Percentiles rank a stretch among this genome's conserved stretches.
phyloP scores from a whole-genome alignment of 1,284 basidiomycete genomes.

The Leccinum huronense region DNA sequence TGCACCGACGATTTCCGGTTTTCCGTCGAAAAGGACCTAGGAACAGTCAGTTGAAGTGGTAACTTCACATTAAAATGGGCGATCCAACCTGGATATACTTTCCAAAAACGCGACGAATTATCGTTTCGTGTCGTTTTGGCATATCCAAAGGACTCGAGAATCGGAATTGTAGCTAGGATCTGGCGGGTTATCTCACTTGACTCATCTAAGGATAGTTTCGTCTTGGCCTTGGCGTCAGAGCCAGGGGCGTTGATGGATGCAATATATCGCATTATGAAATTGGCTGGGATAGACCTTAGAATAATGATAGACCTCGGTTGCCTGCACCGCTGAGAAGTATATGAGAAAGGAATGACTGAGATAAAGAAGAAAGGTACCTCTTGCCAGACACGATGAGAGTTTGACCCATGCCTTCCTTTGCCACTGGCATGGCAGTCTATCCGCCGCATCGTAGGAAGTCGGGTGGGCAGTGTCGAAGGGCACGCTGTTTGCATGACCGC shows the following conservation, averaged over 20 bases:
- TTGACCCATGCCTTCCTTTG: slow-evolving; percentile 91
- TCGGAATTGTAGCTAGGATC: slow-evolving; percentile 98
- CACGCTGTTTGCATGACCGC: too few relatives aligned
- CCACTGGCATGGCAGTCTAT: slow-evolving; percentile 45
- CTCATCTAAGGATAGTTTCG: slow-evolving; percentile 73
- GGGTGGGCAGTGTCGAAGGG: too few relatives aligned
- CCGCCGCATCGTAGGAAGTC: too few relatives aligned
- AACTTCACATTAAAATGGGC: slow-evolving; percentile 2
- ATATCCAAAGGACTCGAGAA: slow-evolving; percentile 98
- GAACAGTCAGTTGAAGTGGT: slow-evolving; percentile 9
- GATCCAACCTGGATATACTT: slow-evolving; percentile 94
- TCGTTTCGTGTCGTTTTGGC: slow-evolving; percentile 99
- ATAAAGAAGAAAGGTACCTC: slow-evolving; percentile 55
- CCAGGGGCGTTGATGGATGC: slow-evolving; percentile 93
- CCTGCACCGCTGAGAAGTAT: slow-evolving; percentile 80
- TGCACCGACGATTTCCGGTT: slow-evolving; percentile 96
- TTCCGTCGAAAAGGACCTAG: slow-evolving; percentile 93
- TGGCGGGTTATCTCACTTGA: slow-evolving; percentile 95
- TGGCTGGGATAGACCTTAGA: slow-evolving; percentile 58
- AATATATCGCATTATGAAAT: slow-evolving; percentile 99
- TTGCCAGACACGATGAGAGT: slow-evolving; percentile 99
- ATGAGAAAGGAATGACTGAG: slow-evolving; percentile 20
- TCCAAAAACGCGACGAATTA: slow-evolving; percentile 96
- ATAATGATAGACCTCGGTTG: slow-evolving; percentile 44
- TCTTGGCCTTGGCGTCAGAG: slow-evolving; percentile 58